Percentiles rank a stretch among this genome's conserved stretches.
Conservation (phyloP, 2,329 filamentous ascomycete species). For the Cadophora malorum region DNA sequence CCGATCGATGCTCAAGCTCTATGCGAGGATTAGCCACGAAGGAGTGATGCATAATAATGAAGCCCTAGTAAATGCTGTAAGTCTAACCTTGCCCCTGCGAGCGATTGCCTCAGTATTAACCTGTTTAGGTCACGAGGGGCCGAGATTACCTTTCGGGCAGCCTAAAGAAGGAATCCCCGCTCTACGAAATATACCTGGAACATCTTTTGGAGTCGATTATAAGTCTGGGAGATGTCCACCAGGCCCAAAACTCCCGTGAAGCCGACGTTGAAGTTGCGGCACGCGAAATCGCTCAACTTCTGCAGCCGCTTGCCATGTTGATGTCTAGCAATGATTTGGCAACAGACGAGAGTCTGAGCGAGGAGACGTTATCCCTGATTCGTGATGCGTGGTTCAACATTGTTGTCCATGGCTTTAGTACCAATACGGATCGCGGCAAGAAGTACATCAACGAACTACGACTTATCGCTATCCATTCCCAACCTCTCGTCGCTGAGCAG, state of each 20-base stretch:
- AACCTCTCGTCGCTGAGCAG: conserved; percentile 86
- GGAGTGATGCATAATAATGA: conserved; percentile 73
- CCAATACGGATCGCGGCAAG: conserved; percentile 74
- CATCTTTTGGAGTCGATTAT: conserved; percentile 87
- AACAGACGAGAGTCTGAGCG: conserved; percentile 56
- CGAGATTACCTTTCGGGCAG: conserved; percentile 78
- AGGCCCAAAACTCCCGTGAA: conserved; percentile 74
- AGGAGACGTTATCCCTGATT: conserved; percentile 75
- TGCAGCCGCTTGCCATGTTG: conserved; percentile 86
- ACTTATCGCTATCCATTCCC: conserved; percentile 84
- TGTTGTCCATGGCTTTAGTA: conserved; percentile 87
- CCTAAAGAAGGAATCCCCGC: conserved; percentile 70
- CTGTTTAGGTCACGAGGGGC: conserved; percentile 71
- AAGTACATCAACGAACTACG: conserved; percentile 79
- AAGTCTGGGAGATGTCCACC: conserved; percentile 85
- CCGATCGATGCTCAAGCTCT: conserved; percentile 83
- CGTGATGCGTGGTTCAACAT: conserved; percentile 99
- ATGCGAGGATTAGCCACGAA: conserved; percentile 75
- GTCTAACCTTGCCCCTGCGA: conserved; percentile 41
- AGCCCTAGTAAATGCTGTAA: conserved; percentile 73
- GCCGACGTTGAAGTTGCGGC: conserved; percentile 83
- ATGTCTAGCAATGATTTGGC: conserved; percentile 70
- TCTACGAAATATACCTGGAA: conserved; percentile 84
- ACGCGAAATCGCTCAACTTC: conserved; percentile 83
- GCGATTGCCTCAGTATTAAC: conserved; percentile 19